Percentiles rank a stretch among this genome's conserved stretches.
Evolutionary conservation across 2,329 filamentous ascomycete species (phyloP).

Genomic region (Aspergillus fijiensis): DNA sequence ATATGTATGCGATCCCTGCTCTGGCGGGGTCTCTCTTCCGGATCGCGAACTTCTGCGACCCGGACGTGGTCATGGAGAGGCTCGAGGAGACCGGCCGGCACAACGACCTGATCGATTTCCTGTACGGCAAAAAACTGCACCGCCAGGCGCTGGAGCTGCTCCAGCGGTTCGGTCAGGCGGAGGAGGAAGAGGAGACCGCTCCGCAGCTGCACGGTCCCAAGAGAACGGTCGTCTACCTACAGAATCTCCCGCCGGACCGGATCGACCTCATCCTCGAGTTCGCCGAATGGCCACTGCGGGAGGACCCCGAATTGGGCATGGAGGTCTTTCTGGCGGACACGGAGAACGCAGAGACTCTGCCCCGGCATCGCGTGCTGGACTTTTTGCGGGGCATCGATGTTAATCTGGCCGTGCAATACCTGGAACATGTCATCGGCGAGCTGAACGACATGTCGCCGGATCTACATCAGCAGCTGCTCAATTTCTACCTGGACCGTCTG

Average conservation of each 20-base stretch:
- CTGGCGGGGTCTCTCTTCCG: slow-evolving; percentile 88
- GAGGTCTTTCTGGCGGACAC: slow-evolving; percentile 91
- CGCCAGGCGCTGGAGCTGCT: slow-evolving; percentile 80
- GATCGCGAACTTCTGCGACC: slow-evolving; percentile 95
- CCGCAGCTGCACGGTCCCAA: slow-evolving; percentile 73
- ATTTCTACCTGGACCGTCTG: slow-evolving; percentile 64
- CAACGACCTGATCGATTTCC: slow-evolving; percentile 94
- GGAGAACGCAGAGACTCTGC: slow-evolving; percentile 88
- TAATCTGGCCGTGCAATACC: slow-evolving; percentile 73
- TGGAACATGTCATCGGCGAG: slow-evolving; percentile 88
- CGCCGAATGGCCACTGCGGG: slow-evolving; percentile 78
- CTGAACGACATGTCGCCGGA: slow-evolving; percentile 80
- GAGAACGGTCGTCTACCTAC: slow-evolving; percentile 84
- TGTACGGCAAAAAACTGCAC: slow-evolving; percentile 92
- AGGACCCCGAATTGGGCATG: slow-evolving; percentile 75
- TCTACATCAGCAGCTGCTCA: slow-evolving; percentile 80
- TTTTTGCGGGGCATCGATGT: slow-evolving; percentile 71
- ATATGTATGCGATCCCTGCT: slow-evolving; percentile 87
- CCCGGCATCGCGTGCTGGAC: slow-evolving; percentile 69
- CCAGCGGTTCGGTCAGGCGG: slow-evolving; percentile 70
- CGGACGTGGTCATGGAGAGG: slow-evolving; percentile 89
- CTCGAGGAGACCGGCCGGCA: slow-evolving; percentile 85
- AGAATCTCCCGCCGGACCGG: slow-evolving; percentile 79
- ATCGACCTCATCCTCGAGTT: slow-evolving; percentile 91
- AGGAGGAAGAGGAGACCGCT: slow-evolving; percentile 38